Evolutionary conservation across 331 rosid genomes (phyloP).

Genomic region (Prunus yedoensis): DNA sequence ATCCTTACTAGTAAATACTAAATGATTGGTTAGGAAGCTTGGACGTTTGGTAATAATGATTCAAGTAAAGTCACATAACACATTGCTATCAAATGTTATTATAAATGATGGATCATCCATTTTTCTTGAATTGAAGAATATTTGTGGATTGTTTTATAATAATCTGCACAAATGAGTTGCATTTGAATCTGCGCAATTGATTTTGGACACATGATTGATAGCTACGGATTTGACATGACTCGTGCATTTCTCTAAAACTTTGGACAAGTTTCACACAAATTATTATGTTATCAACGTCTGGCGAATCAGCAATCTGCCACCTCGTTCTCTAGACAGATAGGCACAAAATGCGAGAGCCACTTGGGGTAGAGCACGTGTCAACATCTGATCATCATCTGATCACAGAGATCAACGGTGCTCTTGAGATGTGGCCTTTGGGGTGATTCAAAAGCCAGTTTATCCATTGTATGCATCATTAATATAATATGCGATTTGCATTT

Average conservation of each 20-base stretch:
- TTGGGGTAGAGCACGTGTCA: neutral
- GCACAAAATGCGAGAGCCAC: constrained; percentile 3
- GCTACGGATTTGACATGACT: neutral
- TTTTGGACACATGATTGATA: neutral
- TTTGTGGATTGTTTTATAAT: neutral
- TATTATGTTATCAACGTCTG: too few species aligned
- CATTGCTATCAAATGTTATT: neutral
- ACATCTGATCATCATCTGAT: neutral
- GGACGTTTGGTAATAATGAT: neutral
- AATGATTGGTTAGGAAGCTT: neutral
- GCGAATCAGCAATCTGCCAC: neutral
- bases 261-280: neutral
- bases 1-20: too few species aligned
- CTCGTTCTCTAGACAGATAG: neutral
- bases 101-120: neutral
- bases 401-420: neutral
- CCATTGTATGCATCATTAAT: neutral
- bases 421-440: constrained; percentile 1
- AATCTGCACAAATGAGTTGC: too few species aligned
- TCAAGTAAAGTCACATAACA: neutral
- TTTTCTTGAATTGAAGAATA: neutral
- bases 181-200: too few species aligned
- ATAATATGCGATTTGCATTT: neutral
- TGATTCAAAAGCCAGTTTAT: constrained; percentile 6
- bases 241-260: neutral